Percentiles rank a stretch among this genome's conserved stretches.
Evolutionary conservation across 2,329 filamentous ascomycete species (phyloP).

Genomic region (Fusarium drepaniforme): DNA sequence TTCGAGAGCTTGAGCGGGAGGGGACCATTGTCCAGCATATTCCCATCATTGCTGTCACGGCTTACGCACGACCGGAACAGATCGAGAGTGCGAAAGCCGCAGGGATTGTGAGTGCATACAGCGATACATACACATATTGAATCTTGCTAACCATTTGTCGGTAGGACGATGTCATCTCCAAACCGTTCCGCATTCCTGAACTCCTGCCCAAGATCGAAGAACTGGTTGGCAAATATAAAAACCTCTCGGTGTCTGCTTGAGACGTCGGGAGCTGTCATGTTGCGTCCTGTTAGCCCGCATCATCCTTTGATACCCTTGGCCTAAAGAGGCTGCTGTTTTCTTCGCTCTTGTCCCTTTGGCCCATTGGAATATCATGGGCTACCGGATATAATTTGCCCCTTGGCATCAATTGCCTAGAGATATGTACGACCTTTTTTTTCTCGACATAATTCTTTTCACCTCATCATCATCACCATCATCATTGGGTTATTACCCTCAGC

Average conservation of each 20-base stretch:
- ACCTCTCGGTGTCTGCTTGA: conserved; percentile 42
- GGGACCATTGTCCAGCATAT: conserved; percentile 74
- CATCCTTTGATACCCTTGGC: background rate
- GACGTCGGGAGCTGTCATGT: background rate
- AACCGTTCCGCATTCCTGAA: conserved; percentile 83
- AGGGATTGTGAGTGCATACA: conserved; percentile 71
- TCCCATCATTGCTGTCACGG: conserved; percentile 87
- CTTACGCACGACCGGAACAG: conserved; percentile 82
- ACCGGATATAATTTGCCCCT: conserved; percentile 15
- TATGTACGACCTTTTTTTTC: conserved; percentile 14
- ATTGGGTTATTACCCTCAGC: conserved; percentile 22
- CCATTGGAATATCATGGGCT: conserved; percentile 7
- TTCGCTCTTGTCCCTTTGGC: conserved; percentile 8
- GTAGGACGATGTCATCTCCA: conserved; percentile 81
- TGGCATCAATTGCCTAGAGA: conserved; percentile 17
- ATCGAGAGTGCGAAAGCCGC: conserved; percentile 77
- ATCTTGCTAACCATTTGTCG: conserved; percentile 12
- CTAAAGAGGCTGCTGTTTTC: background rate
- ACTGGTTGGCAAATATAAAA: conserved; percentile 58
- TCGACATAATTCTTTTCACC: conserved; percentile 32
- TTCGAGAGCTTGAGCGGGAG: conserved; percentile 74
- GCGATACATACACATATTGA: background rate
- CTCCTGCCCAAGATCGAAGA: conserved; percentile 76
- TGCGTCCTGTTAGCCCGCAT: background rate
- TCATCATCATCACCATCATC: conserved; percentile 22